Percentiles rank a stretch among this genome's conserved stretches.
Evolutionary conservation across 306 rosid genomes (phyloP).

Genomic region (Sphenostylis stenocarpa): DNA sequence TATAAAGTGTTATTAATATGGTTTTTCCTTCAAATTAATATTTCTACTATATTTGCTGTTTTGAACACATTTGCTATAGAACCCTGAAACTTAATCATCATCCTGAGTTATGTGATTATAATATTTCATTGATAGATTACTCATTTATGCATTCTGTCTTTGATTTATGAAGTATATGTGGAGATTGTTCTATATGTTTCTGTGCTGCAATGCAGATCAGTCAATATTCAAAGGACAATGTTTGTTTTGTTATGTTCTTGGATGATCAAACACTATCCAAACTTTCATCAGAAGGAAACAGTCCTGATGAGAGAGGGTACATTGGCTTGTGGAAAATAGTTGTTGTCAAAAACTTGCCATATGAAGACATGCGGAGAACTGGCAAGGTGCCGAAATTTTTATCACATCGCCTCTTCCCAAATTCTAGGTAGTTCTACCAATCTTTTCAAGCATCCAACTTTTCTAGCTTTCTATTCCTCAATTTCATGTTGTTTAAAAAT

Average conservation of each 20-base stretch:
- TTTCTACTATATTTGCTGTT: background rate
- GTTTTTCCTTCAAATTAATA: background rate
- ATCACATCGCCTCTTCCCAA: conserved; percentile 88
- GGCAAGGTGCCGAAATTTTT: conserved; percentile 97
- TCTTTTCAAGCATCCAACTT: conserved; percentile 28
- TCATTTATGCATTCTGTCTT: background rate
- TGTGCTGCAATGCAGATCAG: conserved; percentile 69
- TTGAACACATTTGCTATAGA: conserved; percentile 9
- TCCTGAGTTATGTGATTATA: conserved; percentile 14
- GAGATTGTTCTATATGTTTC: conserved; percentile 17
- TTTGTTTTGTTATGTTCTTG: conserved; percentile 90
- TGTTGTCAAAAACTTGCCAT: conserved; percentile 74
- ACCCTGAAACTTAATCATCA: conserved; percentile 21
- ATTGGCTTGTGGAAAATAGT: conserved; percentile 84
- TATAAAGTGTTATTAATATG: background rate
- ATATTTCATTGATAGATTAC: conserved; percentile 14
- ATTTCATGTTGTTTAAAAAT: conserved; percentile 25
- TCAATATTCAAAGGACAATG: conserved; percentile 75
- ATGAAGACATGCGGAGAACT: conserved; percentile 86
- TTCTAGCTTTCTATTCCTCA: conserved; percentile 21
- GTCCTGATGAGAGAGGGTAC: conserved; percentile 67
- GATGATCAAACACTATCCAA: conserved; percentile 73
- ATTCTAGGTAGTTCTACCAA: conserved; percentile 63
- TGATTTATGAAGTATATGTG: conserved; percentile 18
- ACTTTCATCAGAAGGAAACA: conserved; percentile 68